These are phyloP conservation scores for Alternaria hordeiaustralica DNA, from an alignment of 2,329 filamentous ascomycete species.

Conservation along the genomic window DNA sequence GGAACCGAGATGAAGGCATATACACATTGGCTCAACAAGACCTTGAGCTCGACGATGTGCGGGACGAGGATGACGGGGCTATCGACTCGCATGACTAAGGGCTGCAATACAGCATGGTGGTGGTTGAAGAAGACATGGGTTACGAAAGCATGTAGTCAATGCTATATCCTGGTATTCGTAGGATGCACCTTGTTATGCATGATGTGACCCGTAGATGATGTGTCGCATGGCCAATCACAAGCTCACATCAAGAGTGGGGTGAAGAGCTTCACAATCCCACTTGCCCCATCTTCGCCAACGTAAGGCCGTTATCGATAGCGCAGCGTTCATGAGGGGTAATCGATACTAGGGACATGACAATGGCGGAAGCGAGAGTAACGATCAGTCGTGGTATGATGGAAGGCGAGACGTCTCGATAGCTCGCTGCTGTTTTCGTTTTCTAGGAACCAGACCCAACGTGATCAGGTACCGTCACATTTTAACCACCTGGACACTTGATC, in stretches of 20 bases:
- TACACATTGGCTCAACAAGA: not conserved
- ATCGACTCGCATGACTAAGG: not conserved
- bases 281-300: slow-evolving; percentile 12
- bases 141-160: not conserved
- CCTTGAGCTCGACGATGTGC: not conserved
- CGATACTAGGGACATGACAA: not conserved
- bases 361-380: not conserved
- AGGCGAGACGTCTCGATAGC: not conserved
- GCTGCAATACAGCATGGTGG: not conserved
- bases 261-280: slow-evolving; percentile 10
- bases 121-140: not conserved
- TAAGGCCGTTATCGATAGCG: not conserved
- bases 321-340: not conserved
- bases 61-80: not conserved
- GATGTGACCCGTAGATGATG: not conserved
- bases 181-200: not conserved
- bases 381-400: not conserved
- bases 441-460: not conserved
- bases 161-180: not conserved
- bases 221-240: not conserved
- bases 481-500: too few species aligned
- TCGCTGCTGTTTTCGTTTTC: not conserved
- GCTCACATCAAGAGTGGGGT: not conserved
- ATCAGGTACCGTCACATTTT: too few species aligned
- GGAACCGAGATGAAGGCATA: not conserved